A percentile compares a stretch with the other conserved stretches of the same genome.
These are phyloP conservation scores for Galeopsis tetrahit DNA, from an alignment of 257 asterid species.

Conservation along the genomic window DNA sequence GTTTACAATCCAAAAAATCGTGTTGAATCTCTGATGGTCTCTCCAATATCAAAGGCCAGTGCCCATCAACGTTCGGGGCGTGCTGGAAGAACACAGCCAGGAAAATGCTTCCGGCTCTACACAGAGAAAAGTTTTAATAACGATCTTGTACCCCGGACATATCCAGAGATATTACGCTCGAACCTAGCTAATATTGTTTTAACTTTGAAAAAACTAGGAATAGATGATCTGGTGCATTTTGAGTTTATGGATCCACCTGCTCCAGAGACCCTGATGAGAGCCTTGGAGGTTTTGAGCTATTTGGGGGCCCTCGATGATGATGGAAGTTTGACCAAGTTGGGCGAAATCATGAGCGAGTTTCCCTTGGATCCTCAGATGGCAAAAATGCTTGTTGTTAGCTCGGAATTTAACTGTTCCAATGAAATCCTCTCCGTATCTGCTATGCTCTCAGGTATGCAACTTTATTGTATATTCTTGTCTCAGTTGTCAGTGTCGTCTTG, in stretches of 20 bases:
- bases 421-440: constrained; percentile 94
- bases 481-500: constrained; percentile 36
- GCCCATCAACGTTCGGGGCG: constrained; percentile 98
- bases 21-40: constrained; percentile 93
- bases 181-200: constrained; percentile 93
- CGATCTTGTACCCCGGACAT: constrained; percentile 95
- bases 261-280: constrained; percentile 95
- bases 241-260: constrained; percentile 99
- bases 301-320: constrained; percentile 96
- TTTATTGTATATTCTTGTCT: constrained; percentile 27
- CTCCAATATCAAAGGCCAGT: constrained; percentile 99
- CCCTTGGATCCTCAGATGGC: constrained; percentile 98
- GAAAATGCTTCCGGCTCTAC: constrained; percentile 95
- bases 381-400: constrained; percentile 94
- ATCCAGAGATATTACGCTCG: constrained; percentile 90
- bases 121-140: constrained; percentile 82
- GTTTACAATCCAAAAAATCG: constrained; percentile 93
- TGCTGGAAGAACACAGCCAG: constrained; percentile 99
- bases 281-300: constrained; percentile 92
- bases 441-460: constrained; percentile 88
- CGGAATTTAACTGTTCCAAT: constrained; percentile 89
- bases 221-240: constrained; percentile 91
- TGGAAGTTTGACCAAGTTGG: constrained; percentile 86
- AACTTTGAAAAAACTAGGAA: constrained; percentile 88
- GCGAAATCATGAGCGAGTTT: constrained; percentile 93